These are phyloP conservation scores for Triticum urartu DNA, from an alignment of 176 grass and related monocot genomes.

Conservation along the genomic window DNA sequence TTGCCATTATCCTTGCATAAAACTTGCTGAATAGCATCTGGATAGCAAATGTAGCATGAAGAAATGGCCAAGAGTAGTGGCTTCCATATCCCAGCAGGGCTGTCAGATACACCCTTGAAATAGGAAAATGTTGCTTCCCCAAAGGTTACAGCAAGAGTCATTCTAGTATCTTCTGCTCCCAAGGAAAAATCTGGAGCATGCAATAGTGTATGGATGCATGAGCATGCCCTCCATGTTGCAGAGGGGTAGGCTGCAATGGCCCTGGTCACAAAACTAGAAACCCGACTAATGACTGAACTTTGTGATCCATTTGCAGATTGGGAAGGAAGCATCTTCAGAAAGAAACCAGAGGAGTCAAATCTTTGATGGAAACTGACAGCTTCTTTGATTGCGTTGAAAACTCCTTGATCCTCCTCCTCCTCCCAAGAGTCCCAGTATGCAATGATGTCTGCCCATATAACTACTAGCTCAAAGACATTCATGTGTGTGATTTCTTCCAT, in stretches of 20 bases:
- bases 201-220: constrained; percentile 70
- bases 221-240: constrained; percentile 78
- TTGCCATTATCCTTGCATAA: constrained; percentile 45
- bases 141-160: constrained; percentile 46
- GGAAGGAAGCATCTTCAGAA: constrained; percentile 48
- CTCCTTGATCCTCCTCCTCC: constrained; percentile 79
- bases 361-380: constrained; percentile 61
- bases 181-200: constrained; percentile 53
- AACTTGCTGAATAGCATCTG: constrained; percentile 61
- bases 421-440: constrained; percentile 76
- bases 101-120: constrained; percentile 56
- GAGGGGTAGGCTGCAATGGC: constrained; percentile 74
- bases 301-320: constrained; percentile 30
- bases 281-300: constrained; percentile 51
- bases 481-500: constrained; percentile 49
- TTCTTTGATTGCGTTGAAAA: constrained; percentile 80
- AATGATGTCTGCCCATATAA: constrained; percentile 64
- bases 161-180: constrained; percentile 44
- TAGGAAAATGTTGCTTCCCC: constrained; percentile 50
- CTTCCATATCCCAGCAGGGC: constrained; percentile 61
- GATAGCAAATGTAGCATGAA: constrained; percentile 78
- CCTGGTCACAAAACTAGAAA: constrained; percentile 72
- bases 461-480: constrained; percentile 69
- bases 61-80: constrained; percentile 64
- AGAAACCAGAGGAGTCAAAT: constrained; percentile 52